These are phyloP conservation scores for Aspergillus sp. DNA, from an alignment of 2,329 filamentous ascomycete genomes.

Conservation along the genomic window DNA sequence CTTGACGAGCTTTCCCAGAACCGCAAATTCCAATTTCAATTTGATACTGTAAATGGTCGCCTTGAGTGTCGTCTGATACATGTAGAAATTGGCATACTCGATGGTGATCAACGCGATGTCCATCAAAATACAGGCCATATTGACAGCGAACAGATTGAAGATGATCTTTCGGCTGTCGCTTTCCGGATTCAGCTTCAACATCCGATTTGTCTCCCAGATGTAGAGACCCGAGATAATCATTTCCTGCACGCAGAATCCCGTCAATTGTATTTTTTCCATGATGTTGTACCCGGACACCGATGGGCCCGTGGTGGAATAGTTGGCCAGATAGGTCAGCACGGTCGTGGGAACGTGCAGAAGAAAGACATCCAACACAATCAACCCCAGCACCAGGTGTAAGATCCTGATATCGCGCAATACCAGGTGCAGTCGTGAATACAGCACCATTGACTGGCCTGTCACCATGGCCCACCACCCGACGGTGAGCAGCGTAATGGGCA, in stretches of 20 bases:
- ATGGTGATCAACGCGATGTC: constrained; percentile 37
- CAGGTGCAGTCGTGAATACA: constrained; percentile 53
- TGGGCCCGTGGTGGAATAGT: constrained; percentile 10
- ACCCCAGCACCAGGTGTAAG: constrained; percentile 43
- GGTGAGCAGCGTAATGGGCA: constrained; percentile 31
- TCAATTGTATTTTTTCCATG: constrained; percentile 33
- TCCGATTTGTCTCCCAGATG: constrained; percentile 43
- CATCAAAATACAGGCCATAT: constrained; percentile 40
- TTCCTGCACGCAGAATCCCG: constrained; percentile 37
- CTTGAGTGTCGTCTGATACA: constrained; percentile 34
- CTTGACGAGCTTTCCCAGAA: constrained; percentile 41
- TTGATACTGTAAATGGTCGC: constrained; percentile 25
- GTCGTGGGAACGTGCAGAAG: constrained; percentile 46
- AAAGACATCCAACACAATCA: constrained; percentile 50
- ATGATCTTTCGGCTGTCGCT: constrained; percentile 28
- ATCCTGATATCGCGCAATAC: constrained; percentile 42
- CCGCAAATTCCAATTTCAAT: constrained; percentile 48
- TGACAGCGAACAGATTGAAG: constrained; percentile 48
- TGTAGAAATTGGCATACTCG: constrained; percentile 33
- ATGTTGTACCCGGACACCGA: constrained; percentile 17
- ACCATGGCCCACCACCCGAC: constrained; percentile 52
- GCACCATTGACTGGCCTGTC: constrained; percentile 50
- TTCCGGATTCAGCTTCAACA: constrained; percentile 19
- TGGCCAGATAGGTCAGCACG: constrained; percentile 43
- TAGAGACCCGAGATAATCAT: constrained; percentile 41